These are phyloP conservation scores for Mimosa bimucronata DNA, from an alignment of 306 rosid genomes.

Conservation along the genomic window DNA sequence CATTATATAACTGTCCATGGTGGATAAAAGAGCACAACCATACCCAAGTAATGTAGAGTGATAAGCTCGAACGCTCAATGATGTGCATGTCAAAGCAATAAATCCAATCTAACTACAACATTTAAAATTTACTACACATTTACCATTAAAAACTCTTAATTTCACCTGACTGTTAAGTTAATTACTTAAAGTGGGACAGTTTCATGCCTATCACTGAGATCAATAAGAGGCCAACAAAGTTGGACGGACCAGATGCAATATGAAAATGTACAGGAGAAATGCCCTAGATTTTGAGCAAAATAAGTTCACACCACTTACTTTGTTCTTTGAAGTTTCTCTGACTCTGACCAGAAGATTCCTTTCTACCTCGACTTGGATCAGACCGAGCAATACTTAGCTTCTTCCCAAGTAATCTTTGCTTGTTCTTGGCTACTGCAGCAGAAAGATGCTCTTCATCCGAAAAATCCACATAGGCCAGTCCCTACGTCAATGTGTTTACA, in stretches of 20 bases:
- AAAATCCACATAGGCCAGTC: constrained; percentile 94
- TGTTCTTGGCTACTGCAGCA: constrained; percentile 82
- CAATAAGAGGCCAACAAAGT: neutral
- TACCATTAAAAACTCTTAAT: neutral
- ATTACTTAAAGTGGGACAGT: neutral
- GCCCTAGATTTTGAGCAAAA: neutral
- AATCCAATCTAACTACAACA: constrained; percentile 21
- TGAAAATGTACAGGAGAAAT: neutral
- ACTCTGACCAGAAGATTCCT: constrained; percentile 48
- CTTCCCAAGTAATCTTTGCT: constrained; percentile 67
- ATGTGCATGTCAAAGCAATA: constrained; percentile 1
- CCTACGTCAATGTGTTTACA: constrained; percentile 53
- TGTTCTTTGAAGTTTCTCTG: constrained; percentile 38
- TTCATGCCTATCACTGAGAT: neutral
- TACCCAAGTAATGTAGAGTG: neutral
- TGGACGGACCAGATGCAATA: constrained; percentile 4
- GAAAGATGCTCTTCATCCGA: constrained; percentile 72
- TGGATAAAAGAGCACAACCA: neutral
- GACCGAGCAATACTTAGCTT: constrained; percentile 82
- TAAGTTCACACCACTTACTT: constrained; percentile 43
- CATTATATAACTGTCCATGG: neutral
- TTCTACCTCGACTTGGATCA: constrained; percentile 68
- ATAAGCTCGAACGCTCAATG: neutral
- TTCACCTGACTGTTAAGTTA: neutral
- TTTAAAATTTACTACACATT: constrained; percentile 2